Evolutionary conservation across 2,329 filamentous ascomycete genomes (phyloP).

Genomic region (Alternaria arborescens): DNA sequence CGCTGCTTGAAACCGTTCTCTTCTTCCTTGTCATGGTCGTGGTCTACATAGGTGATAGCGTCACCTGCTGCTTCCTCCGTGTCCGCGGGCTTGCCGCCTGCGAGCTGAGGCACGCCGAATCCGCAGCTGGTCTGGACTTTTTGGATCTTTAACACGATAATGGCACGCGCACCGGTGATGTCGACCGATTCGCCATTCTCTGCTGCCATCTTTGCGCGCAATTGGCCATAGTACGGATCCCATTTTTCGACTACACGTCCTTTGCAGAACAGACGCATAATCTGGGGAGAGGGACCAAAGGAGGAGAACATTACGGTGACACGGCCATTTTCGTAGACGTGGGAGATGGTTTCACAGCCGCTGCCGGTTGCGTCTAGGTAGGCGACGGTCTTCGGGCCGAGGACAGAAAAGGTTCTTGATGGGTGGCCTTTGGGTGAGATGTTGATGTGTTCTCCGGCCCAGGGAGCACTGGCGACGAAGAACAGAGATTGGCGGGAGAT

Average conservation of each 20-base stretch:
- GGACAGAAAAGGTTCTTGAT: constrained; percentile 68
- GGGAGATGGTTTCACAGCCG: constrained; percentile 78
- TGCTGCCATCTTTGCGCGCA: constrained; percentile 55
- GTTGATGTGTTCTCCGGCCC: constrained; percentile 74
- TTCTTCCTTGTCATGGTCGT: constrained; percentile 23
- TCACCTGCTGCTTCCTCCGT: constrained; percentile 20
- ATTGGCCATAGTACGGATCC: constrained; percentile 50
- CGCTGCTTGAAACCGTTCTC: constrained; percentile 50
- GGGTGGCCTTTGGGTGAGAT: constrained; percentile 77
- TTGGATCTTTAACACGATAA: constrained; percentile 69
- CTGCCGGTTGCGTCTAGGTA: constrained; percentile 80
- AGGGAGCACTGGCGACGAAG: constrained; percentile 77
- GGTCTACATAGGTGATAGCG: constrained; percentile 32
- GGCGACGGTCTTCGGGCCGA: constrained; percentile 66
- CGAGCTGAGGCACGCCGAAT: constrained; percentile 67
- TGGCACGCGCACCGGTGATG: constrained; percentile 56
- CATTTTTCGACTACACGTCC: constrained; percentile 69
- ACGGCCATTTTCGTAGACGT: constrained; percentile 79
- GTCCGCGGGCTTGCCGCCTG: constrained; percentile 21
- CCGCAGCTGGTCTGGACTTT: constrained; percentile 73
- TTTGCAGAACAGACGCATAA: constrained; percentile 70
- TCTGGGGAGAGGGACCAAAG: constrained; percentile 67
- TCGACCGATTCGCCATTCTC: constrained; percentile 38
- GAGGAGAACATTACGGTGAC: constrained; percentile 78
- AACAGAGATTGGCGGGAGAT: constrained; percentile 74